Evolutionary conservation across 305 asterid species (phyloP).

Genomic region (Striga hermonthica): DNA sequence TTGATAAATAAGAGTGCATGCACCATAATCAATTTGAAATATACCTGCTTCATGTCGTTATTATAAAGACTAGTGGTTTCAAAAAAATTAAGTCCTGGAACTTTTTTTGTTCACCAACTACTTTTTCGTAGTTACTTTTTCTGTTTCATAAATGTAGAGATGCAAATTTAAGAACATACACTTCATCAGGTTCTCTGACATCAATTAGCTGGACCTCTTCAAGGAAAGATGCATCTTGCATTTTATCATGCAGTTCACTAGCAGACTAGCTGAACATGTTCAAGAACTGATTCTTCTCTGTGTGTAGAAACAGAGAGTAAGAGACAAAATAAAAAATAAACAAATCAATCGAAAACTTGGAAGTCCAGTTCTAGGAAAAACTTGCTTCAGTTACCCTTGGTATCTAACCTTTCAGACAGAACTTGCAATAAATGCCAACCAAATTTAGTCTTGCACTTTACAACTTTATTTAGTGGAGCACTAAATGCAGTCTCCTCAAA

Average conservation of each 20-base stretch:
- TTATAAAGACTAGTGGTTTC: too few species aligned
- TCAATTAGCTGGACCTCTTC: conserved; percentile 87
- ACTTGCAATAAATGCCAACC: conserved; percentile 98
- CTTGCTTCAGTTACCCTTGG: conserved; percentile 20
- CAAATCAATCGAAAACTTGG: background rate
- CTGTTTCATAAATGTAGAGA: background rate
- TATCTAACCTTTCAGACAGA: conserved; percentile 76
- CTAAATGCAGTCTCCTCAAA: conserved; percentile 91
- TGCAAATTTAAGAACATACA: conserved; percentile 45
- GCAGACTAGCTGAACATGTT: conserved; percentile 73
- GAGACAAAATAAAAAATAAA: conserved; percentile 4
- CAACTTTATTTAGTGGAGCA: conserved; percentile 69
- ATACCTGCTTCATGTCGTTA: background rate
- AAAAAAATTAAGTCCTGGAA: background rate
- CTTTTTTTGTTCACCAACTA: background rate
- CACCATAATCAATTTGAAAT: background rate
- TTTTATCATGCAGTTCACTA: conserved; percentile 61
- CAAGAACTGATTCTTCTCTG: conserved; percentile 66
- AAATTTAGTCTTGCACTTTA: conserved; percentile 78
- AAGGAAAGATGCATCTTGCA: conserved; percentile 77
- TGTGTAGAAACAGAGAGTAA: conserved; percentile 37
- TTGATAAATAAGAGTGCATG: background rate
- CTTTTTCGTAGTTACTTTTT: background rate
- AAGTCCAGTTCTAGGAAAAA: conserved; percentile 24
- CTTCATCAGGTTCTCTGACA: conserved; percentile 98